Base-by-base conservation (phyloP, 148 eudicot species). In the Silene latifolia region DNA sequence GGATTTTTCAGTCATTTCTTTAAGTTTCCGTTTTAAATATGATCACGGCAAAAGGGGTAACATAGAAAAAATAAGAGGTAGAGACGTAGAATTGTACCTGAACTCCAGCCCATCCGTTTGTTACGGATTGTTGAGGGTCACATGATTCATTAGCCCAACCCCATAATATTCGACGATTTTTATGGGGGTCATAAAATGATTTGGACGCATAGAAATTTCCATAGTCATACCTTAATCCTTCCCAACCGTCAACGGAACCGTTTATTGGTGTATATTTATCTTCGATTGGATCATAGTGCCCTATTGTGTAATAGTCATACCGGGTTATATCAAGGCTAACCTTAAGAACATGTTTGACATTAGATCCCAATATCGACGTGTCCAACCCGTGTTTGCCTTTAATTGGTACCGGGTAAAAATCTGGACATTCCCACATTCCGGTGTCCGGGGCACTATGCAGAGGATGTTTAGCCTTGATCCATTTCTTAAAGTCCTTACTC, bases 171-270 rank as follows among this genome's bases (percentile, higher is more conserved):
- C 96, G 76, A 11, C 98, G 77, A 0, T 77, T 59, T 75, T 78
- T 86, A 4, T 63, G 35, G 3, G 83, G 63, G 67, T 92, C 98
- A 24, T 81, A 90, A 72, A 92, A 92, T 0, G 90, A 77, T 64
- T 92, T 92, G 1, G 98, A 92, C 0, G 96, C 98, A 60, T 92
- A 92, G 75, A 88, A 92, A 69, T 92, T 92, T 0, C 98, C 96
- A 47, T 86, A 92, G 77, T 92, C 97, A 63, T 80, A 88, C 72
- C 98, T 90, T 71, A 92, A 80, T 0, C 98, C 98, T 13, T 74
- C 74, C 96, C 98, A 86, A 53, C 93, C 90, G 67, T 90, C 98
- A 39, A 80, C 76, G 4, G 82, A 80, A 1, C 74, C 81, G 18
- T 85, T 78, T 59, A 87, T 83, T 0, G 96, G 96, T 0, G 58